Base-by-base conservation (phyloP, 495 filamentous ascomycete genomes). In the Talaromyces thailandensis region DNA sequence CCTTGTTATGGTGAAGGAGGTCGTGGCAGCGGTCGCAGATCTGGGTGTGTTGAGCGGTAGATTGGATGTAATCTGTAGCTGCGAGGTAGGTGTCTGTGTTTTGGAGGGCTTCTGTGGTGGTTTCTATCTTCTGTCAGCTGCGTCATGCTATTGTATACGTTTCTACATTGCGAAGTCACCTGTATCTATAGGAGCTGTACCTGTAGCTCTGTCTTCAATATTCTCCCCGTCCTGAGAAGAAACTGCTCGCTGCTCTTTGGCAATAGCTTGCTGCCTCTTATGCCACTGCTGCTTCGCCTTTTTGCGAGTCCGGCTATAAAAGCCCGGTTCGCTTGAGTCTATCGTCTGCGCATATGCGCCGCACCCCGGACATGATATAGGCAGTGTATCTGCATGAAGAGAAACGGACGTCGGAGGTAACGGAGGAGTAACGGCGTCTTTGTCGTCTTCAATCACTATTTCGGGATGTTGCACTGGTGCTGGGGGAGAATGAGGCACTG, bases 21-120 rank as follows among this genome's bases (percentile, higher is more conserved):
- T 84, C 75, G 70, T 96, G 92, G 70, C 94, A 99, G 63, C 94
- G 84, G 66, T 92, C 88, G 71, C 94, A 99, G 16, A 95, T 66
- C 12, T 78, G 71, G 4, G 76, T 70, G 12, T 75, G 67, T 24
- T 25, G 11, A n/a, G 60, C 56, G 55, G 73, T 58, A 16, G 31
- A 23, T 64, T 67, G 60, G 16, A 57, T 62, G 29, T 21, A 61
- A 21, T 31, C 67, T 64, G 68, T 56, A 56, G 72, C 64, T 32
- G 62, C 62, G 64, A 71, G 71, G 40, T 83, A 69, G n/a, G 74
- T 74, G 29, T 24, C 55, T 26, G 65, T 58, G 25, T 62, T 65
- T 37, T 25, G n/a, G 25, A 52, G 23, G 9, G 56, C 61, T 40
- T 62, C 51, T 18, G n/a, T 16, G 11, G 45, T 28, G 4, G 60